These are phyloP conservation scores for Candida tammaniensis DNA, from an alignment of 805 yeast species.

Conservation along the genomic window DNA sequence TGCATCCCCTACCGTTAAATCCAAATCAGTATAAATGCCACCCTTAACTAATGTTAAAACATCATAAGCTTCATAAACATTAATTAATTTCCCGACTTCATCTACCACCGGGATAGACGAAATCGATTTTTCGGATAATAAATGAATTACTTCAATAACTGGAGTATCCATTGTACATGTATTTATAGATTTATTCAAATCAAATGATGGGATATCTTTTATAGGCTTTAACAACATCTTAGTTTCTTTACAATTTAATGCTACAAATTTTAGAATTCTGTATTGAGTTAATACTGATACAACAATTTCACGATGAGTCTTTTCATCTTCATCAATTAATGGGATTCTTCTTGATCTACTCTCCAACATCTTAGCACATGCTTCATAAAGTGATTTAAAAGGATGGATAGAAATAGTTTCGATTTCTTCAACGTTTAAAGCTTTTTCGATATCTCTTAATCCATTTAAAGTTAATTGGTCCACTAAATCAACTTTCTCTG, in stretches of 20 bases:
- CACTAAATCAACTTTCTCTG: conserved; percentile 83
- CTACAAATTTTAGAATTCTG: conserved; percentile 91
- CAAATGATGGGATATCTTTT: conserved; percentile 63
- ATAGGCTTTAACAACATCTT: conserved; percentile 77
- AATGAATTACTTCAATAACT: conserved; percentile 86
- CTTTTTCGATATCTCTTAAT: conserved; percentile 78
- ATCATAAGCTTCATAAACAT: conserved; percentile 95
- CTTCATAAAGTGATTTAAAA: conserved; percentile 82
- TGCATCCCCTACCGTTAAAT: conserved; percentile 93
- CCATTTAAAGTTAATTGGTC: conserved; percentile 85
- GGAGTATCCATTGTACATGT: conserved; percentile 90
- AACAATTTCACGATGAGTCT: conserved; percentile 88
- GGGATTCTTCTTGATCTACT: conserved; percentile 92
- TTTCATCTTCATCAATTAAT: conserved; percentile 89
- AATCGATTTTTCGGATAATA: conserved; percentile 74
- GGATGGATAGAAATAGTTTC: conserved; percentile 91
- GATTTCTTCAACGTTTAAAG: conserved; percentile 80
- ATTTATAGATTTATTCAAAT: conserved; percentile 51
- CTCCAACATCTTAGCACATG: conserved; percentile 87
- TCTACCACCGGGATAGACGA: conserved; percentile 93
- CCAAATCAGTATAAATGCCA: conserved; percentile 87
- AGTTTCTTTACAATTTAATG: conserved; percentile 93
- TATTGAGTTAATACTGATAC: conserved; percentile 95
- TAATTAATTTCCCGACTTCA: conserved; percentile 61
- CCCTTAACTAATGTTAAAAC: conserved; percentile 90